Evolutionary conservation across 176 grass and related monocot species (phyloP).

Genomic region (Aegilops longissima): DNA sequence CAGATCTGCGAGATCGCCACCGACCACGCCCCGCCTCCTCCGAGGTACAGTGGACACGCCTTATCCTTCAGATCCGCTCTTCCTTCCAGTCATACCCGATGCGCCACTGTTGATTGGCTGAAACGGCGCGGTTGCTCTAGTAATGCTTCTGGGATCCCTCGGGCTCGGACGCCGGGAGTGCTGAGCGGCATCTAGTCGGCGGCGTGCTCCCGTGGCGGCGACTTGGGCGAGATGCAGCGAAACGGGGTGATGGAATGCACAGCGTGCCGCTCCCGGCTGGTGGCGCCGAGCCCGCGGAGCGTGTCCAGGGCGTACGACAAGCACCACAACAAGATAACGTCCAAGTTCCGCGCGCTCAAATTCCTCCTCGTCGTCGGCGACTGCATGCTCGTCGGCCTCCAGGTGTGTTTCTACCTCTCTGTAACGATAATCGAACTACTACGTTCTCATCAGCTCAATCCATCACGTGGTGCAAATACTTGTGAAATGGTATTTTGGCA

Average conservation of each 20-base stretch:
- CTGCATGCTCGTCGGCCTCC: constrained; percentile 85
- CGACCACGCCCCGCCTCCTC: constrained; percentile 17
- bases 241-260: constrained; percentile 84
- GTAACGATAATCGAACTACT: background rate
- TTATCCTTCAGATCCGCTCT: constrained; percentile 28
- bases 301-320: constrained; percentile 90
- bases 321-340: constrained; percentile 80
- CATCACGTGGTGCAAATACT: background rate
- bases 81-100: background rate
- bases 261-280: constrained; percentile 73
- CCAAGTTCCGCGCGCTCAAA: constrained; percentile 72
- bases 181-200: constrained; percentile 26
- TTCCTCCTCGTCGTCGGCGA: constrained; percentile 80
- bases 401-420: constrained; percentile 36
- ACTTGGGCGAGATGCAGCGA: constrained; percentile 54
- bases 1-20: constrained; percentile 55
- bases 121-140: constrained; percentile 19
- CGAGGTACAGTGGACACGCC: constrained; percentile 22
- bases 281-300: constrained; percentile 72
- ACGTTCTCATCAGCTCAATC: background rate
- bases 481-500: background rate
- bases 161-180: background rate
- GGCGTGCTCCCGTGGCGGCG: constrained; percentile 5
- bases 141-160: constrained; percentile 38
- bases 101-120: background rate